Evolutionary conservation across 2,329 filamentous ascomycete genomes (phyloP), one percentile per base, ranked within the genome.

Genomic region (Aspergillus flavus): DNA sequence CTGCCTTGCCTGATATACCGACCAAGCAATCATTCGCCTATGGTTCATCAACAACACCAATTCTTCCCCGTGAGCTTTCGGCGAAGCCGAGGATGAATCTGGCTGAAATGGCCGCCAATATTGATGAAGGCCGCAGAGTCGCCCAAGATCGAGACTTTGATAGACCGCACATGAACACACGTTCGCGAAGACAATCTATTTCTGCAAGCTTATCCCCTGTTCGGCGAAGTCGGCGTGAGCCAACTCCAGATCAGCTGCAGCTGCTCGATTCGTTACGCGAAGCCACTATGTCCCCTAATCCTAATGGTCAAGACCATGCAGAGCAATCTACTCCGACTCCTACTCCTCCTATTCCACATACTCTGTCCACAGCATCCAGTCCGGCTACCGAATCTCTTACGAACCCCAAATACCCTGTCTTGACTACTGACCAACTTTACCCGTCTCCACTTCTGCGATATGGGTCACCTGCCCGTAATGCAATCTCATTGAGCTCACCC

Each of bases 21-120:
- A 75, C 75, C 28, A 75, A 76, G 59, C 74, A 76, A 53, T 79
- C 79, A 1, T 80, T 76, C 61, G 76, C 76, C 16, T 80, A 81
- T 71, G 79, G 79, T 32, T 75, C 77, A 9, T 73, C 72, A 23
- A 72, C 73, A 26, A 74, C 75, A 14, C 72, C 76, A 19, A 68
- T 72, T 28, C 67, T 80, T 23, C 78, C 79, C 11, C 71, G 72
- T 53, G 72, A 73, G 66, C 68, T 79, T 30, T 64, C 70, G n/a
- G 65, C 72, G 4, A 68, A 74, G 41, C 71, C 73, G 16, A 67
- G 68, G 6, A 73, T 75, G 67, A 71, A 71, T 46, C 61, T 76
- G 26, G 58, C 61, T 3, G 71, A 77, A 50, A 73, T 80, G 61
- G 78, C 74, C 14, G 67, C 71, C 36, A 71, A 65, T 16, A 74